These are phyloP conservation scores for Pontederia paniculata DNA, from an alignment of 176 grass and related monocot species.

Conservation along the genomic window DNA sequence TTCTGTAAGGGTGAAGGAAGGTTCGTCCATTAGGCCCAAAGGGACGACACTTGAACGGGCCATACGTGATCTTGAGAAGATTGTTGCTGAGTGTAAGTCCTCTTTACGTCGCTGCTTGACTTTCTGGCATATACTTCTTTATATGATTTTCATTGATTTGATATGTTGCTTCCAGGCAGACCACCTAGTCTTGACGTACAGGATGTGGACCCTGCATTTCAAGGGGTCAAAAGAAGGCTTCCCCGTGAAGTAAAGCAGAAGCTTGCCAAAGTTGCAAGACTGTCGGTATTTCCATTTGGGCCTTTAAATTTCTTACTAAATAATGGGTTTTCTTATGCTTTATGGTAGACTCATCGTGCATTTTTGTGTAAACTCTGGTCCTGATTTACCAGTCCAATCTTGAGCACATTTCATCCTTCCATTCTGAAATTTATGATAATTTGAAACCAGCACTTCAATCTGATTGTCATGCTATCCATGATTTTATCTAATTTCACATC, in stretches of 20 bases:
- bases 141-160: conserved; percentile 20
- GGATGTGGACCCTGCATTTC: conserved; percentile 60
- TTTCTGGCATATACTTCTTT: conserved; percentile 14
- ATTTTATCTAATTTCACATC: no score
- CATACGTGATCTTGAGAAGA: conserved; percentile 82
- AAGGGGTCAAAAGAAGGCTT: conserved; percentile 76
- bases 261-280: conserved; percentile 95
- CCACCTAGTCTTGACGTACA: conserved; percentile 59
- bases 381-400: no score
- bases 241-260: conserved; percentile 87
- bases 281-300: conserved; percentile 57
- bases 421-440: no score
- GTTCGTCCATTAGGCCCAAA: conserved; percentile 77
- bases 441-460: no score
- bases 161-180: conserved; percentile 53
- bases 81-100: conserved; percentile 76
- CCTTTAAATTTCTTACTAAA: conserved; percentile 12
- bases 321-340: background rate
- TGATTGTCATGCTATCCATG: no score
- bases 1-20: conserved; percentile 41
- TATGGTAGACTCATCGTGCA: no score
- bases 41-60: conserved; percentile 91
- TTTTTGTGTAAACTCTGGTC: no score
- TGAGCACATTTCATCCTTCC: no score
- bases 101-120: conserved; percentile 8